Evolutionary conservation across 345 rosid species (phyloP), one percentile per base, ranked within the genome.

Genomic region (Crucihimalaya himalaica): DNA sequence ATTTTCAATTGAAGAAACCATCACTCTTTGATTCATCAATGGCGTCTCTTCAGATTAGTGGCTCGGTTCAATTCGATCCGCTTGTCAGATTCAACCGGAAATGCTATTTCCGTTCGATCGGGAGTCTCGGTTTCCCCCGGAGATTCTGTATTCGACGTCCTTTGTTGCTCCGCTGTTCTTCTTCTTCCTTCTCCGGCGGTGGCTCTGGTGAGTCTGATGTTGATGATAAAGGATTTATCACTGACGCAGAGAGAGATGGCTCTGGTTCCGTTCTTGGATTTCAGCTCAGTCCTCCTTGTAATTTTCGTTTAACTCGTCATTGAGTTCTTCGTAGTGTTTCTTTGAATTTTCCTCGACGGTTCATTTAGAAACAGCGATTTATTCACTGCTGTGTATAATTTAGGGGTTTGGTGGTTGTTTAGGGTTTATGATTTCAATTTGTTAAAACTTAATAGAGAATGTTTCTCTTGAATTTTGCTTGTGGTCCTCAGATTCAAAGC

Each of bases 231-330:
- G 84, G 86, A 9, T 72, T 81, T 21, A 12, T 87, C 18, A 34
- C 83, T 25, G 92, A 84, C n/a, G 34, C 81, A 0, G 86, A 91
- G 68, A 84, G 66, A 57, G 96, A 94, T 78, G 87, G 35, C 10
- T 83, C 93, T 58, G 92, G 88, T 60, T 77, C 89, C 43, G 80
- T 84, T 45, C 75, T 89, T 56, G 90, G 92, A n/a, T 89, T 88
- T 60, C 80, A 86, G 62, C 80, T 89, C 72, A 34, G 48, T 83
- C 83, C 86, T 71, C 63, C 90, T 65, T 86, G 86, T 85, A 80
- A 35, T 21, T 2, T 31, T 70, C 4, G 29, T 63, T 62, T 4
- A 23, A 2, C 25, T 23, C 25, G 25, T 23, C 2, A 10, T 16
- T 46, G 45, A 4, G 15, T 10, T 3, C 14, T 47, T n/a, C n/a